A percentile compares a stretch with the other conserved stretches of the same genome.
These are phyloP conservation scores for Elaeis guineensis DNA, from an alignment of 176 grass and related monocot genomes.

Conservation along the genomic window DNA sequence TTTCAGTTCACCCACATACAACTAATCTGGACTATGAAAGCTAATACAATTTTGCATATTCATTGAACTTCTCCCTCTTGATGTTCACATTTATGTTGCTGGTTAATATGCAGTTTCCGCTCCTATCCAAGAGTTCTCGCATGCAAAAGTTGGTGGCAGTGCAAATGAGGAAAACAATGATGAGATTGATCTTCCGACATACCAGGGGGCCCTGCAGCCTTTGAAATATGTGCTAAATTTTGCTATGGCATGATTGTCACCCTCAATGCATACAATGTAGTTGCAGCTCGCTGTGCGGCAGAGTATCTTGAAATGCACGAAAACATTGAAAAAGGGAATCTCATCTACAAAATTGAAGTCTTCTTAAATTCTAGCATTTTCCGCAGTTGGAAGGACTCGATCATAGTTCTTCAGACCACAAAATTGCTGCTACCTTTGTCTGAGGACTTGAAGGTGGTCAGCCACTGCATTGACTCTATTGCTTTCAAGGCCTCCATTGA, in stretches of 20 bases:
- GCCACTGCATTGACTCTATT: slow-evolving; percentile 78
- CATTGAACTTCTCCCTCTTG: not conserved
- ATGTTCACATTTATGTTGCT: slow-evolving; percentile 1
- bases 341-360: slow-evolving; percentile 97
- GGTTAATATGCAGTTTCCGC: slow-evolving; percentile 74
- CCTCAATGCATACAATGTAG: slow-evolving; percentile 94
- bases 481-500: slow-evolving; percentile 68
- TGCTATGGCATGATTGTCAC: slow-evolving; percentile 92
- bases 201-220: slow-evolving; percentile 81
- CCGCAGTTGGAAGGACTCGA: slow-evolving; percentile 89
- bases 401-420: slow-evolving; percentile 80
- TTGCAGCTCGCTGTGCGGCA: slow-evolving; percentile 66
- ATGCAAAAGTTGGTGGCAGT: slow-evolving; percentile 72
- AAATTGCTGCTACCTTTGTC: slow-evolving; percentile 64
- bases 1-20: too few species aligned
- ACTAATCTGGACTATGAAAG: too few species aligned
- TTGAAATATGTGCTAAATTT: slow-evolving; percentile 98
- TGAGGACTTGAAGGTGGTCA: slow-evolving; percentile 76
- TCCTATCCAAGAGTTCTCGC: slow-evolving; percentile 84
- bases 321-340: slow-evolving; percentile 84
- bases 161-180: slow-evolving; percentile 50
- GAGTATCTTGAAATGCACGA: slow-evolving; percentile 98
- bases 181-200: slow-evolving; percentile 83
- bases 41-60: not conserved
- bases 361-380: slow-evolving; percentile 83